phyloP scores from a whole-genome alignment of 192 early-diverging fungal species.

The Piromyces sp. region DNA sequence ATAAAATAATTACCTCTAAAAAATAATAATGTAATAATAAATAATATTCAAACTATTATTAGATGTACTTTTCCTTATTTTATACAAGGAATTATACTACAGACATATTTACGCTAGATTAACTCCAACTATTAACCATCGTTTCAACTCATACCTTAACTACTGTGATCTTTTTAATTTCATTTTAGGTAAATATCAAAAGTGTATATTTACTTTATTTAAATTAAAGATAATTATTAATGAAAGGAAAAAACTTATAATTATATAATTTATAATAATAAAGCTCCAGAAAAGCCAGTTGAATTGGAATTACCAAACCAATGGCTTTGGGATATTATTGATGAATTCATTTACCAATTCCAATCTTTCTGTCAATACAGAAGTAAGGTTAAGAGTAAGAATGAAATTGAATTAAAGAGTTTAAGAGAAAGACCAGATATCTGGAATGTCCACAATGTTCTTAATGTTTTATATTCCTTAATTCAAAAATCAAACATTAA shows the following conservation, averaged over 20 bases:
- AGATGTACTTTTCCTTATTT: slow-evolving; percentile 74
- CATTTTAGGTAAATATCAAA: slow-evolving; percentile 50
- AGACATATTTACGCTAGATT: slow-evolving; percentile 89
- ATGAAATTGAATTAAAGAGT: slow-evolving; percentile 58
- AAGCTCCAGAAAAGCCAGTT: slow-evolving; percentile 55
- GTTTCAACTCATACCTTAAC: slow-evolving; percentile 85
- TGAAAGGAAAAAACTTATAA: too few species aligned
- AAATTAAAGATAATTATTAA: too few species aligned
- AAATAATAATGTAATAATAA: background rate
- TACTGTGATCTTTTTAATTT: slow-evolving; percentile 96
- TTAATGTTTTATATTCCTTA: slow-evolving; percentile 89
- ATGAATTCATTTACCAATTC: slow-evolving; percentile 99
- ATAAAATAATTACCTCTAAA: too few species aligned
- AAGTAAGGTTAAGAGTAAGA: slow-evolving; percentile 63
- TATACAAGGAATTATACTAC: slow-evolving; percentile 94
- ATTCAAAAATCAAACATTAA: slow-evolving; percentile 89
- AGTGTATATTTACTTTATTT: too few species aligned
- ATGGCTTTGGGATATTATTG: slow-evolving; percentile 98
- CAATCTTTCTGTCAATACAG: slow-evolving; percentile 93
- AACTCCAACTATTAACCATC: slow-evolving; percentile 70
- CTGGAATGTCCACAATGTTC: slow-evolving; percentile 90
- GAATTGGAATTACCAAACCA: slow-evolving; percentile 90
- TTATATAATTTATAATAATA: too few species aligned
- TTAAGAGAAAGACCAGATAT: slow-evolving; percentile 65
- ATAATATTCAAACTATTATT: background rate